Conservation (phyloP, 139 green algal species). For the Microglena sp. region DNA sequence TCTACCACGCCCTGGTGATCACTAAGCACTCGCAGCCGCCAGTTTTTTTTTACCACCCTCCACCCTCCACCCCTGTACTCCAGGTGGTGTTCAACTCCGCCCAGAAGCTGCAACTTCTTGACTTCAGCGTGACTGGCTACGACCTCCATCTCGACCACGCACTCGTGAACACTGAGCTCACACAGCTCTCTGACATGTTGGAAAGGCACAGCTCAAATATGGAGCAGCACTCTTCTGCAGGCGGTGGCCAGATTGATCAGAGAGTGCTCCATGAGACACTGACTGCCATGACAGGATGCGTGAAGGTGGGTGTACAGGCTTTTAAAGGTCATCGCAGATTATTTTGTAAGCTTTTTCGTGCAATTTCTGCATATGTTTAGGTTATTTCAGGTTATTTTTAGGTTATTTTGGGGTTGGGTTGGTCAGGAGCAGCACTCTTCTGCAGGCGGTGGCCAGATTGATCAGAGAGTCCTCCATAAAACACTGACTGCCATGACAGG, state of each 20-base stretch:
- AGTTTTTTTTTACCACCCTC: no score
- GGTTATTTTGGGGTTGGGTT: no score
- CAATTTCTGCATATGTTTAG: no score
- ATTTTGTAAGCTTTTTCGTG: no score
- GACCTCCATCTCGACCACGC: conserved; percentile 10
- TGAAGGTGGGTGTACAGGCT: no score
- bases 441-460: background rate
- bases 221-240: background rate
- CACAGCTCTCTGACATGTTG: background rate
- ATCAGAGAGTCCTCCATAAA: background rate
- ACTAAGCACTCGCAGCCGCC: no score
- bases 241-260: background rate
- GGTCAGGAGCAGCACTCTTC: background rate
- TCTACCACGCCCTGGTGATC: no score
- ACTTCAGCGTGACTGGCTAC: conserved; percentile 8
- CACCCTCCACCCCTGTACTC: no score
- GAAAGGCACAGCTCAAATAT: background rate
- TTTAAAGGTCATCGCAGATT: no score
- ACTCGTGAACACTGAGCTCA: background rate
- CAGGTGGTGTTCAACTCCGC: conserved; percentile 2
- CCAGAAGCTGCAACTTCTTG: background rate
- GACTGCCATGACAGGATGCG: background rate
- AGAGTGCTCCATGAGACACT: background rate
- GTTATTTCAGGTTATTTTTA: no score
- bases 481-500: background rate